A percentile compares a stretch with the other conserved stretches of the same genome.
Evolutionary conservation across 1,284 basidiomycete species (phyloP).

Genomic region (Wallemia ichthyophaga): DNA sequence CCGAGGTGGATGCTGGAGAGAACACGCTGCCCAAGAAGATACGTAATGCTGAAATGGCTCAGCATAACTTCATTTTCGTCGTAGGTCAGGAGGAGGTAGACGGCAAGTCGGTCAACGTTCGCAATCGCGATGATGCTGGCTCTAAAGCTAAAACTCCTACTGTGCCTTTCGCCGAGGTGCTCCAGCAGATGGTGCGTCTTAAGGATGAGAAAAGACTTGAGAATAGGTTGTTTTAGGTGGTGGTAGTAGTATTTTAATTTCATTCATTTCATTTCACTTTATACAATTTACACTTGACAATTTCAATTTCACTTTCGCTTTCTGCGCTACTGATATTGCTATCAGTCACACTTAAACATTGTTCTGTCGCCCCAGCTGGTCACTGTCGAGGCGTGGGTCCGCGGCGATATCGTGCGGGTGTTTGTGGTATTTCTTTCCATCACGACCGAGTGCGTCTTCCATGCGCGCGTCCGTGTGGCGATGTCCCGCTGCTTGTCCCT

Average conservation of each 20-base stretch:
- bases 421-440: not conserved
- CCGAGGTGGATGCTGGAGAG: constrained; percentile 70
- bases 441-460: not conserved
- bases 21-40: constrained; percentile 95
- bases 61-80: constrained; percentile 93
- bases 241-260: not conserved
- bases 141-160: constrained; percentile 39
- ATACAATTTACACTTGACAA: no score
- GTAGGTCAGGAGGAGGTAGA: constrained; percentile 81
- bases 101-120: constrained; percentile 60
- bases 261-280: not conserved
- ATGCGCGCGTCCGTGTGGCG: not conserved
- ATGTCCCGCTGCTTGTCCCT: not conserved
- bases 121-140: constrained; percentile 77
- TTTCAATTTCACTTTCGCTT: no score
- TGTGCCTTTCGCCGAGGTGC: constrained; percentile 32
- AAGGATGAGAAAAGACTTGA: constrained; percentile 31
- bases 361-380: not conserved
- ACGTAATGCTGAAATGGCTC: constrained; percentile 62
- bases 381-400: not conserved
- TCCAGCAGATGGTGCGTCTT: constrained; percentile 30
- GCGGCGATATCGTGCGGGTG: not conserved
- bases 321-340: no score
- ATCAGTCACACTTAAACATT: no score
- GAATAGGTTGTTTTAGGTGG: constrained; percentile 19